Conservation (phyloP, 2,329 filamentous ascomycete genomes). For the Cercospora beticola region DNA sequence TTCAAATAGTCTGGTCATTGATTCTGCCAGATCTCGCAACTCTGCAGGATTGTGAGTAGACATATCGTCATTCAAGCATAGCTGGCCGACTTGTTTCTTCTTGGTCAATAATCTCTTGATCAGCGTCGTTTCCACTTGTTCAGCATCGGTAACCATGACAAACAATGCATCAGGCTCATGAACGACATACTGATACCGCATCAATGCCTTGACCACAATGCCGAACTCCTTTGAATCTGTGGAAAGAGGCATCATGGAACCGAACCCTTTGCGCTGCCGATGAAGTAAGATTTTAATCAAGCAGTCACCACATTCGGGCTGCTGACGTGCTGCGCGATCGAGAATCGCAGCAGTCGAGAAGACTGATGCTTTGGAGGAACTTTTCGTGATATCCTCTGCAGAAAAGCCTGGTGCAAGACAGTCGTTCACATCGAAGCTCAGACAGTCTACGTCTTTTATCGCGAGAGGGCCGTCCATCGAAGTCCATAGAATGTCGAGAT, state of each 20-base stretch:
- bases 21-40: neutral
- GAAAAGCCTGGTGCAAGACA: constrained; percentile 12
- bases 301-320: constrained; percentile 6
- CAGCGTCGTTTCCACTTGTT: constrained; percentile 8
- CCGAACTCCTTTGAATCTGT: neutral
- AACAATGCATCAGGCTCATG: constrained; percentile 7
- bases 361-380: neutral
- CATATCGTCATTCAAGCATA: neutral
- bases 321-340: neutral
- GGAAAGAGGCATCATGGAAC: neutral
- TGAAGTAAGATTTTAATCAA: neutral
- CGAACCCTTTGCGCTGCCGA: neutral
- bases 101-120: neutral
- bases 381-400: neutral
- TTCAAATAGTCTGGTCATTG: constrained; percentile 2
- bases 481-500: constrained; percentile 12
- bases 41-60: neutral
- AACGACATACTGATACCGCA: constrained; percentile 15
- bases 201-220: neutral
- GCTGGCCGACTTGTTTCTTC: neutral
- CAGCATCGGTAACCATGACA: constrained; percentile 14
- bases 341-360: constrained; percentile 7
- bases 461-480: neutral
- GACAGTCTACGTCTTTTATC: constrained; percentile 4
- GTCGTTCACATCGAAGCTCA: constrained; percentile 5